Evolutionary conservation across 805 yeast genomes (phyloP).

Genomic region (Wickerhamiella occidentalis): DNA sequence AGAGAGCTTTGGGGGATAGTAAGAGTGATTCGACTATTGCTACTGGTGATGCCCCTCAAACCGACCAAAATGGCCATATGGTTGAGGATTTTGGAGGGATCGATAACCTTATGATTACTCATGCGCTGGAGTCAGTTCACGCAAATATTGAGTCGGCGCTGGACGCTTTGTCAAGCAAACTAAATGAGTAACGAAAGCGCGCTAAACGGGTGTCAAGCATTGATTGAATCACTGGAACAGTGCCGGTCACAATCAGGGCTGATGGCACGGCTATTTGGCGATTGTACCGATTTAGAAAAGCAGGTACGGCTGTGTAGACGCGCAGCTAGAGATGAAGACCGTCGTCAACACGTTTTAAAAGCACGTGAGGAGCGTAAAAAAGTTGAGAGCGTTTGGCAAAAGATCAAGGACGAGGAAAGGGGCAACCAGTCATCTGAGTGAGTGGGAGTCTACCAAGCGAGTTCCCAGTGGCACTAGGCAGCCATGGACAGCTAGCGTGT

Average conservation of each 20-base stretch:
- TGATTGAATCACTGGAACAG: slow-evolving; percentile 78
- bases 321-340: slow-evolving; percentile 55
- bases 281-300: slow-evolving; percentile 73
- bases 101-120: slow-evolving; percentile 15
- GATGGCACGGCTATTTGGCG: slow-evolving; percentile 60
- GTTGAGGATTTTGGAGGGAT: slow-evolving; percentile 12
- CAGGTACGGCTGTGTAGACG: slow-evolving; percentile 71
- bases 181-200: slow-evolving; percentile 23
- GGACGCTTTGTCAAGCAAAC: slow-evolving; percentile 1
- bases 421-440: no score
- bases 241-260: slow-evolving; percentile 50
- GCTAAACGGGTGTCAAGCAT: slow-evolving; percentile 50
- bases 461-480: no score
- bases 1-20: background rate
- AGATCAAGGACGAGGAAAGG: slow-evolving; percentile 58
- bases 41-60: background rate
- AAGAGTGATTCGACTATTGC: background rate
- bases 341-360: slow-evolving; percentile 35
- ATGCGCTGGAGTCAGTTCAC: slow-evolving; percentile 7
- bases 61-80: slow-evolving; percentile 3
- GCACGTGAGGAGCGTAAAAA: slow-evolving; percentile 46
- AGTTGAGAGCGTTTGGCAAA: slow-evolving; percentile 45
- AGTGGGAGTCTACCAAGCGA: no score
- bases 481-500: no score
- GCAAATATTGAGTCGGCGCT: slow-evolving; percentile 10